A percentile compares a stretch with the other conserved stretches of the same genome.
These are phyloP conservation scores for Yamadazyma atmosphaerica DNA, from an alignment of 1,139 yeast genomes.

Conservation along the genomic window DNA sequence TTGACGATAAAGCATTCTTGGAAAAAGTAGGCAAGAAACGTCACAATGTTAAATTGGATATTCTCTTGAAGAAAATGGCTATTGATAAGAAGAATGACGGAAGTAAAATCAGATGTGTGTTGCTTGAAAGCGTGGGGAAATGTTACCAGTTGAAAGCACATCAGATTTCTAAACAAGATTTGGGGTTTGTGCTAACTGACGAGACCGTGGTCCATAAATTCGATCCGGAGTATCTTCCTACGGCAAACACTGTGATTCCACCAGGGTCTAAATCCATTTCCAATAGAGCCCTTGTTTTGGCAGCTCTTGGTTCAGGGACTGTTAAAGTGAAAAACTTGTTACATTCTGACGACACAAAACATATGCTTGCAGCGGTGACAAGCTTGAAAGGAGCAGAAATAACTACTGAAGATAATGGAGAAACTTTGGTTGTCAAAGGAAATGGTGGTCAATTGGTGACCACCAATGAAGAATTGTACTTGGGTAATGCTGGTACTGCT, in stretches of 20 bases:
- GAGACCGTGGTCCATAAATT: conserved; percentile 70
- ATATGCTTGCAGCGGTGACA: conserved; percentile 87
- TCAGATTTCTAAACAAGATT: conserved; percentile 73
- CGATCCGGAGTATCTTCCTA: conserved; percentile 34
- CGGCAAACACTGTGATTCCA: conserved; percentile 61
- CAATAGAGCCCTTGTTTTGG: conserved; percentile 88
- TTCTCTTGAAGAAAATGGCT: conserved; percentile 79
- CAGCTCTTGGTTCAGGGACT: conserved; percentile 86
- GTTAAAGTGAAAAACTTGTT: conserved; percentile 81
- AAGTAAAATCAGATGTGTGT: conserved; percentile 79
- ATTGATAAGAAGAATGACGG: conserved; percentile 98
- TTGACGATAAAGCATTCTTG: conserved; percentile 67
- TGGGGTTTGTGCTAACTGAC: conserved; percentile 82
- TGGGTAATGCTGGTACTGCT: conserved; percentile 99
- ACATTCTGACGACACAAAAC: conserved; percentile 94
- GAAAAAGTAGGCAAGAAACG: conserved; percentile 66
- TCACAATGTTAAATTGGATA: conserved; percentile 65
- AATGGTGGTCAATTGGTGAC: conserved; percentile 76
- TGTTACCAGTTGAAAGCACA: conserved; percentile 91
- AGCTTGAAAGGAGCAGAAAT: conserved; percentile 81
- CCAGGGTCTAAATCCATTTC: conserved; percentile 98
- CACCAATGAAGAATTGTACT: conserved; percentile 64
- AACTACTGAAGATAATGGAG: conserved; percentile 82
- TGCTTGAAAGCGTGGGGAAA: conserved; percentile 81
- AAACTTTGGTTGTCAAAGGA: conserved; percentile 81